Base-by-base conservation (phyloP, 2,329 filamentous ascomycete genomes). In the Aurifilum marmelostoma region DNA sequence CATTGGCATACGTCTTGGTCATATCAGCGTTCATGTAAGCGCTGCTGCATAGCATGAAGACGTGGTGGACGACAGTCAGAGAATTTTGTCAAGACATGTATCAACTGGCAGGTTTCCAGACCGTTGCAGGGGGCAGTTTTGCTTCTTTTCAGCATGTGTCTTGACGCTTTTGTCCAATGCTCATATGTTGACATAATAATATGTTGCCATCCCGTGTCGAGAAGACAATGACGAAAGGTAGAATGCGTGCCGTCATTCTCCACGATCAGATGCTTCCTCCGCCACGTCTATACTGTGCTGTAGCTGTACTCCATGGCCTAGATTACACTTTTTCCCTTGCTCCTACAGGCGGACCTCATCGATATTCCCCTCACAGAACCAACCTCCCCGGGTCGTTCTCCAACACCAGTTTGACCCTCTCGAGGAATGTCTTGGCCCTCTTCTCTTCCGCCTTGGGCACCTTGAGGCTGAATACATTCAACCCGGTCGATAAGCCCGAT, bases 391-490 rank as follows among this genome's bases (percentile, higher is more conserved):
- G 93, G 80, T 96, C 91, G 73, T 88, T 85, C 80, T 97, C 93
- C 74, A 99, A 80, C 34, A 95, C 89, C 60, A 85, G 82, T 88
- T 97, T 97, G 76, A 97, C 87, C 74, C 93, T 88, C 81, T 95
- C 91, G 72, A 99, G 80, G 82, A 97, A 99, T 14, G 90, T 85
- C 76, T 88, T 85, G 18, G 93, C 96, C 75, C 94, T 86, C 82
- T 90, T 88, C 85, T 94, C 92, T 79, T 99, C 96, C 11, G 87
- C 88, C 80, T 87, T 89, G 52, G 91, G 89, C 27, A 97, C 94
- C 37, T 85, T 90, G 65, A 99, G 82, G 75, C 89, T 95, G 78
- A 98, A 97, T 0, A 94, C 83, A 77, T 97, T 97, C 67, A 88
- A 82, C 18, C 89, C 87, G 3, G 83, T 82, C 8, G 84, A 68